These are phyloP conservation scores for Candida sp. DNA, from an alignment of 1,139 yeast genomes.

Conservation along the genomic window DNA sequence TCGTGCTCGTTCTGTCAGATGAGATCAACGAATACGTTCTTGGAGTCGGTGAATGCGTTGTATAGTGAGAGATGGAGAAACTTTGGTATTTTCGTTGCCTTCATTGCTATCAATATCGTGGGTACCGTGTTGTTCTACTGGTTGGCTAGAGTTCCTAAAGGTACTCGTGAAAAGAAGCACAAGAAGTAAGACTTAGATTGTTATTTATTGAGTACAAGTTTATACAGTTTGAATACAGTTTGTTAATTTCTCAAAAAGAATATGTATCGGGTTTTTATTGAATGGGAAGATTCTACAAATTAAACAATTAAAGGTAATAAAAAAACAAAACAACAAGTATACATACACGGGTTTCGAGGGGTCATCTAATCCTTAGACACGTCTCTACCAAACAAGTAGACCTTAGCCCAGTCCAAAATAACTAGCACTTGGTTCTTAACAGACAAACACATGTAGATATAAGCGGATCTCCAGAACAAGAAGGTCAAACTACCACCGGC, in stretches of 20 bases:
- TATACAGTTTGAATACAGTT: not conserved
- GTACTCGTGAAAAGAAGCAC: constrained; percentile 18
- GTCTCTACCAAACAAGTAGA: constrained; percentile 89
- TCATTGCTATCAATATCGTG: constrained; percentile 54
- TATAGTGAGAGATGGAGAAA: constrained; percentile 70
- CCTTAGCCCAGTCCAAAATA: constrained; percentile 87
- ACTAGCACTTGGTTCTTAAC: constrained; percentile 88
- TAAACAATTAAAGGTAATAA: not conserved
- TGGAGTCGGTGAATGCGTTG: constrained; percentile 42
- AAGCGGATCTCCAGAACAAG: constrained; percentile 94
- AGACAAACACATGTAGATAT: constrained; percentile 90
- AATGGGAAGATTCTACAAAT: not conserved
- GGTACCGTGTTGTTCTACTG: constrained; percentile 65
- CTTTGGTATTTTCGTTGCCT: constrained; percentile 56
- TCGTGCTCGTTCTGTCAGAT: constrained; percentile 56
- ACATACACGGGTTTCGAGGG: too few relatives aligned
- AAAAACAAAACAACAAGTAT: not conserved
- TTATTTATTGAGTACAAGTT: not conserved
- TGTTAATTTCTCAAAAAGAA: not conserved
- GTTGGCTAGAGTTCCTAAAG: constrained; percentile 77
- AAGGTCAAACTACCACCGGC: constrained; percentile 88
- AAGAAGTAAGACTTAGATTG: not conserved
- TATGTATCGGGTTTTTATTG: too few relatives aligned
- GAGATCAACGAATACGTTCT: constrained; percentile 52
- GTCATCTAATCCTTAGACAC: constrained; percentile 54